Evolutionary conservation across 2,329 filamentous ascomycete species (phyloP).

Genomic region (Cadophora malorum): DNA sequence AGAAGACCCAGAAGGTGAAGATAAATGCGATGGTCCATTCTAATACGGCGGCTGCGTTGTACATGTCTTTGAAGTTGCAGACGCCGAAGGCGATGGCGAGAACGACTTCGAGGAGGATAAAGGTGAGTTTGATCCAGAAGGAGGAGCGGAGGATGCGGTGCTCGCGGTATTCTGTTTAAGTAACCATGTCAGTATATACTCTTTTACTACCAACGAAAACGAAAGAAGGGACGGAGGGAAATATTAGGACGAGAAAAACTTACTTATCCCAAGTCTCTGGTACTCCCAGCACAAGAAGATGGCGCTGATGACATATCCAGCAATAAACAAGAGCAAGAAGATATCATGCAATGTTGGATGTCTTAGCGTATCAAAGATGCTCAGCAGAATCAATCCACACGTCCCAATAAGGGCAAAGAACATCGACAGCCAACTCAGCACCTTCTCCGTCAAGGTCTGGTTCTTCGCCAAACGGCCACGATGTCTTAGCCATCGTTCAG

Average conservation of each 20-base stretch:
- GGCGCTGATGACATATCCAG: constrained; percentile 82
- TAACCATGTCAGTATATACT: neutral
- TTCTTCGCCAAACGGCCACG: constrained; percentile 80
- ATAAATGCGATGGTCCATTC: constrained; percentile 83
- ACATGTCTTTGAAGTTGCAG: constrained; percentile 54
- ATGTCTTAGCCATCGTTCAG: constrained; percentile 87
- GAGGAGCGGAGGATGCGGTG: constrained; percentile 75
- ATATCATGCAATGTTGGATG: constrained; percentile 73
- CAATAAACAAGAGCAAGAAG: constrained; percentile 85
- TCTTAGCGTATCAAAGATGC: constrained; percentile 81
- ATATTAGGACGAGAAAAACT: constrained; percentile 39
- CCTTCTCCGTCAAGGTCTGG: constrained; percentile 64
- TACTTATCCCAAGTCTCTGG: constrained; percentile 78
- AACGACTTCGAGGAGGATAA: constrained; percentile 79
- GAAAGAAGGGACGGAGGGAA: neutral
- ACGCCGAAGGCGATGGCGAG: constrained; percentile 78
- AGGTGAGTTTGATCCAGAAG: constrained; percentile 87
- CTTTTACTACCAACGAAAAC: neutral
- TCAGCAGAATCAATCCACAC: constrained; percentile 79
- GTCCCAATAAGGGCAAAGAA: constrained; percentile 76
- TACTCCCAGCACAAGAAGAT: constrained; percentile 92
- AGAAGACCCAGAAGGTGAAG: constrained; percentile 87
- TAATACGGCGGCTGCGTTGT: constrained; percentile 75
- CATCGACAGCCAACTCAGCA: constrained; percentile 67
- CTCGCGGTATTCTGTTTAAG: constrained; percentile 67